A percentile compares a stretch with the other conserved stretches of the same genome.
These are phyloP conservation scores for Diaporthe sp. DNA, from an alignment of 2,329 filamentous ascomycete genomes.

Conservation along the genomic window DNA sequence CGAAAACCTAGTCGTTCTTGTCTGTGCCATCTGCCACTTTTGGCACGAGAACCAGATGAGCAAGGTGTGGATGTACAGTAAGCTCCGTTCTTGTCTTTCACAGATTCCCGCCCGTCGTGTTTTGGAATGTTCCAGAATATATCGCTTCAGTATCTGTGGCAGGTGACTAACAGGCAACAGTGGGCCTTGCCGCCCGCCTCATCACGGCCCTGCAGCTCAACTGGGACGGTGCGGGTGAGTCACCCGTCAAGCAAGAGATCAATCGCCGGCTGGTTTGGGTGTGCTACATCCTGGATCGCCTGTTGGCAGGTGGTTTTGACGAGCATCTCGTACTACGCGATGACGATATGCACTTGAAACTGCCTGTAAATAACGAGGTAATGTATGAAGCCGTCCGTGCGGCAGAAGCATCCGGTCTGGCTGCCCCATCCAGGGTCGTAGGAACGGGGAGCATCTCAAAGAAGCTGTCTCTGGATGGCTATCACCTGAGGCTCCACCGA, in stretches of 20 bases:
- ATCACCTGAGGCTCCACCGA: constrained; percentile 54
- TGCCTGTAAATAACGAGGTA: constrained; percentile 53
- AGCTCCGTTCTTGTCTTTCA: no score
- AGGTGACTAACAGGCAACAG: no score
- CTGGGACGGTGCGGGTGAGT: constrained; percentile 52
- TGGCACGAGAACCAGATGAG: constrained; percentile 54
- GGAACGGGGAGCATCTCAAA: background rate
- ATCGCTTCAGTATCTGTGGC: no score
- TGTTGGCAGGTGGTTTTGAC: constrained; percentile 57
- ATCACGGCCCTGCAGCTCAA: constrained; percentile 57
- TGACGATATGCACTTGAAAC: constrained; percentile 55
- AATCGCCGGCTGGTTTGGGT: constrained; percentile 56
- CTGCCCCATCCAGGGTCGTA: background rate
- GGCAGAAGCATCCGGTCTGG: background rate
- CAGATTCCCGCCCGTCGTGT: no score
- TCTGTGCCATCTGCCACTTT: constrained; percentile 55
- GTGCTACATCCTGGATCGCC: constrained; percentile 55
- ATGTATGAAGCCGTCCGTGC: constrained; percentile 47
- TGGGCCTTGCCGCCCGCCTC: constrained; percentile 54
- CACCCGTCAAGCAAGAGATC: constrained; percentile 54
- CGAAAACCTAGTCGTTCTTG: constrained; percentile 49
- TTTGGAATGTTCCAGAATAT: no score
- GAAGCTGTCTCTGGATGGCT: constrained; percentile 48
- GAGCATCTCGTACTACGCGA: constrained; percentile 56
- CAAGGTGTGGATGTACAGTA: constrained; percentile 56